Base-by-base conservation (phyloP, 1,284 basidiomycete species). In the Leccinum pachyderme region DNA sequence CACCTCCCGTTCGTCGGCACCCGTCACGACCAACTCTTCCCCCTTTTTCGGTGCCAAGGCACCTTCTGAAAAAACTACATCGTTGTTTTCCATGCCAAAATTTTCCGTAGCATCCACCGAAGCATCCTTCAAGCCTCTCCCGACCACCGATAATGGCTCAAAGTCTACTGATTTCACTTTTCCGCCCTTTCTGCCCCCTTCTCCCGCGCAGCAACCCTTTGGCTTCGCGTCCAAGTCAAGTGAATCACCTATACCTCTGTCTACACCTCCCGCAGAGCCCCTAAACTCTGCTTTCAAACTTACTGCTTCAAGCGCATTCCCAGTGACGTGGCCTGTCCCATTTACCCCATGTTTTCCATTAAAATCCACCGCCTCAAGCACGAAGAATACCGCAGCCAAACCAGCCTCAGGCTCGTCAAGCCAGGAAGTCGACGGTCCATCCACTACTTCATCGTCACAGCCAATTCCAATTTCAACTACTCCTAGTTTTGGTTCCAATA, bases 1-100 rank as follows among this genome's bases (percentile, higher is more conserved):
- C 13, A 53, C 61, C 18, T 51, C 64, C 5, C 58, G 62, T 41
- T 18, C 53, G 3, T 13, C 54, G 11, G 31, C 57, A 37, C 25
- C 63, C 15, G 43, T 49, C 24, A 47, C 59, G 13, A 53, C 61
- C 13, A 56, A 60, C 31, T 53, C 61, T 53, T 18, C 25, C 13
- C 8, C 59, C 13, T 29, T 29, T 6, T 56, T 58, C 58, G 54
- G 44, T 52, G 22, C 43, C 25, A 59, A 54, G 46, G 15, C 52
- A 39, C 53, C 28, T 2, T 22, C 61, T 29, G 59, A 66, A 35
- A 73, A 72, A 49, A 54, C 58, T n/a, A 7, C 66, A 7, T 22
- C 63, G 12, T 25, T 66, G 45, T 57, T 72, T 32, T 43, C 68
- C 11, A 76, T 81, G 75, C 78, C 82, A 24, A 73, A 76, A 18